Conservation (phyloP, 805 yeast species). For the Hemisphaericaspora nanyangensis region DNA sequence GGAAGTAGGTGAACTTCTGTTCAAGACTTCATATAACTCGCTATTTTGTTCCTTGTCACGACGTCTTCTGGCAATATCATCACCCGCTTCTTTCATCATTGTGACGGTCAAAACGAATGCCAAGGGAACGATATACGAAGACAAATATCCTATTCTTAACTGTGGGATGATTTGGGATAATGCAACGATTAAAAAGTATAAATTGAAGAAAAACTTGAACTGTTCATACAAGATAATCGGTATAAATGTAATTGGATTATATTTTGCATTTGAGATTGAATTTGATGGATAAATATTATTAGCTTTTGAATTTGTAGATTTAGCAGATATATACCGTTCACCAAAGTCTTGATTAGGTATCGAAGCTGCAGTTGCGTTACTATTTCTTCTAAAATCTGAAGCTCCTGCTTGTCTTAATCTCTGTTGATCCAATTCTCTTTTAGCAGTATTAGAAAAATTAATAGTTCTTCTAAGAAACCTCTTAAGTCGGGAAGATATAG, state of each 20-base stretch:
- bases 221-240: slow-evolving; percentile 92
- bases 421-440: slow-evolving; percentile 23
- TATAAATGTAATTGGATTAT: slow-evolving; percentile 79
- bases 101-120: slow-evolving; percentile 91
- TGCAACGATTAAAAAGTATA: slow-evolving; percentile 89
- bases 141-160: slow-evolving; percentile 85
- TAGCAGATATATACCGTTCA: slow-evolving; percentile 41
- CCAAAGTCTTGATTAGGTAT: slow-evolving; percentile 14
- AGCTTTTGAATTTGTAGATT: slow-evolving; percentile 23
- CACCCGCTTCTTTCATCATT: slow-evolving; percentile 93
- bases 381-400: slow-evolving; percentile 13
- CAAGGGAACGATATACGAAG: slow-evolving; percentile 90
- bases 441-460: slow-evolving; percentile 21
- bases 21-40: slow-evolving; percentile 72
- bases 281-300: slow-evolving; percentile 51
- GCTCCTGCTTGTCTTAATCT: slow-evolving; percentile 12
- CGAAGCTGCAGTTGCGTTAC: slow-evolving; percentile 17
- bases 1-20: slow-evolving; percentile 16
- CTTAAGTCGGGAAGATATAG: slow-evolving; percentile 9
- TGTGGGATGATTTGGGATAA: slow-evolving; percentile 89
- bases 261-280: slow-evolving; percentile 90
- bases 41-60: slow-evolving; percentile 87
- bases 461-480: slow-evolving; percentile 9
- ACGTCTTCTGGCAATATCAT: slow-evolving; percentile 85
- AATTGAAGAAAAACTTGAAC: slow-evolving; percentile 92